A percentile compares a stretch with the other conserved stretches of the same genome.
phyloP scores from a whole-genome alignment of 345 rosid genomes.

The Boechera divaricarpa region DNA sequence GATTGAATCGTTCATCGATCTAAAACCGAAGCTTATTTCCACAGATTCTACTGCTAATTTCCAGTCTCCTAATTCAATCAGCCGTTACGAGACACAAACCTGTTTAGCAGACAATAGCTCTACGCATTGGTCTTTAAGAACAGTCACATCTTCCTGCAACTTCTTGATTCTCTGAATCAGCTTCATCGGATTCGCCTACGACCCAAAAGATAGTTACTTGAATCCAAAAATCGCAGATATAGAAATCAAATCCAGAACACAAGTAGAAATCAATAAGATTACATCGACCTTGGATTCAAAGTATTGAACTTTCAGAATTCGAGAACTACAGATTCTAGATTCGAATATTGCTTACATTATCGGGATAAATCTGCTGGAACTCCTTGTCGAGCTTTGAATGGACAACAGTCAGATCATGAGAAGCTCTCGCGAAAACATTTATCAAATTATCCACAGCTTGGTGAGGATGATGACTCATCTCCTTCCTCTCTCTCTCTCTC shows the following conservation, averaged over 20 bases:
- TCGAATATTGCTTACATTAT: constrained; percentile 54
- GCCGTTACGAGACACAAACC: constrained; percentile 46
- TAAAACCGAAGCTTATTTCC: neutral
- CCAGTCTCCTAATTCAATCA: neutral
- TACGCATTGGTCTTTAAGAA: constrained; percentile 73
- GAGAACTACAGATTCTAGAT: neutral
- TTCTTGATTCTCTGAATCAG: constrained; percentile 76
- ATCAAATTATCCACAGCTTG: constrained; percentile 57
- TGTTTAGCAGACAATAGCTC: constrained; percentile 88
- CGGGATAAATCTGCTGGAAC: constrained; percentile 78
- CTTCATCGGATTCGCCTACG: constrained; percentile 87
- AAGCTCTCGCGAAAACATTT: constrained; percentile 67
- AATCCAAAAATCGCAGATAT: neutral
- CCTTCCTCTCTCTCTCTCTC: neutral
- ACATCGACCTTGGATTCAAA: neutral
- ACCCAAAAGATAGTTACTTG: neutral
- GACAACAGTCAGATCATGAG: constrained; percentile 66
- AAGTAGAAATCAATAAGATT: neutral
- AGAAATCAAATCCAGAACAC: too few relatives aligned
- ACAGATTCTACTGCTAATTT: neutral
- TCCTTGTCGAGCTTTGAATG: constrained; percentile 83
- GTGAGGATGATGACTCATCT: constrained; percentile 53
- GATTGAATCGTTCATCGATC: neutral
- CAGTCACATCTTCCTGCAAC: constrained; percentile 68
- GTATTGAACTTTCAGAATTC: neutral